Percentiles rank a stretch among this genome's conserved stretches.
Evolutionary conservation across 2,329 filamentous ascomycete species (phyloP).

Genomic region (Trichoderma sp.): DNA sequence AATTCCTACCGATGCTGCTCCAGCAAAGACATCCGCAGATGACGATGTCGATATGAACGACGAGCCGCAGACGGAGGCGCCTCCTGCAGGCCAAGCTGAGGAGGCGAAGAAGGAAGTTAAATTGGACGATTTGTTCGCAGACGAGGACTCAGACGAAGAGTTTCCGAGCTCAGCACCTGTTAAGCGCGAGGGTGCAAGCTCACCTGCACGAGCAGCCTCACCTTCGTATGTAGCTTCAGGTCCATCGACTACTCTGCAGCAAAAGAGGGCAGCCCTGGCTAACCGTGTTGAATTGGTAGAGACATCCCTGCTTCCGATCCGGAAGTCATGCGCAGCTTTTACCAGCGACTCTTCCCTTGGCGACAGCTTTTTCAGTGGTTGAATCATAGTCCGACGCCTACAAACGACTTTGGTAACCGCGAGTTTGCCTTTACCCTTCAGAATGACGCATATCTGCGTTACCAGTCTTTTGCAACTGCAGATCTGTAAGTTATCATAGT

Average conservation of each 20-base stretch:
- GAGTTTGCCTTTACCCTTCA: slow-evolving; percentile 97
- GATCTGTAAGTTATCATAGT: slow-evolving; percentile 50
- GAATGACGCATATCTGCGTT: slow-evolving; percentile 89
- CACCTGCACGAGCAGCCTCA: slow-evolving; percentile 47
- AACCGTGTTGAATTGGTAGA: slow-evolving; percentile 31
- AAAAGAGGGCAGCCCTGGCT: not conserved
- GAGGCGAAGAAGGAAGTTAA: slow-evolving; percentile 51
- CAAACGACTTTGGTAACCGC: slow-evolving; percentile 86
- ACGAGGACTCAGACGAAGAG: slow-evolving; percentile 64
- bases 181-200: slow-evolving; percentile 46
- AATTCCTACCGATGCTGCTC: slow-evolving; percentile 37
- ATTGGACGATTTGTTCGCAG: slow-evolving; percentile 63
- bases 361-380: slow-evolving; percentile 96
- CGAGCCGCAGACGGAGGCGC: slow-evolving; percentile 9
- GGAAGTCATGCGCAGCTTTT: slow-evolving; percentile 89
- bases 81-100: slow-evolving; percentile 27
- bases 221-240: slow-evolving; percentile 45
- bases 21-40: slow-evolving; percentile 35
- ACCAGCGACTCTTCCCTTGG: slow-evolving; percentile 94
- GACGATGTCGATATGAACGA: slow-evolving; percentile 49
- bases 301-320: slow-evolving; percentile 65
- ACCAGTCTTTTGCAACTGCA: slow-evolving; percentile 68
- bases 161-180: slow-evolving; percentile 56
- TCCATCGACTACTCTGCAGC: not conserved
- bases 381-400: slow-evolving; percentile 86